A percentile compares a stretch with the other conserved stretches of the same genome.
Evolutionary conservation across 2,329 filamentous ascomycete genomes (phyloP).

Genomic region (Exophiala spinifera): DNA sequence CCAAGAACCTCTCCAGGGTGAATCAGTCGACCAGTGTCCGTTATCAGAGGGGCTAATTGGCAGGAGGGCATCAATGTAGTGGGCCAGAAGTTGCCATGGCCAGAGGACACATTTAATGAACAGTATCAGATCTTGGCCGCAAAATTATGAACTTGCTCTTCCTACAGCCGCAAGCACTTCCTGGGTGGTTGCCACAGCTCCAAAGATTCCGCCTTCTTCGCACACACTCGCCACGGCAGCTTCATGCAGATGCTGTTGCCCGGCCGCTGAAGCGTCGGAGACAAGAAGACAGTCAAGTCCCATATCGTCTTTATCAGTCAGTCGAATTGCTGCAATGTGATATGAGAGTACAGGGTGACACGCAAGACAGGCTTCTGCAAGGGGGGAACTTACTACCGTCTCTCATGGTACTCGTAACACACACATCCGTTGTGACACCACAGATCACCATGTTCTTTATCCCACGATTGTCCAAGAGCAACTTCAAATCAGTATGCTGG

Average conservation of each 20-base stretch:
- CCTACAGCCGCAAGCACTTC: neutral
- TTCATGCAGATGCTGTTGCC: conserved; percentile 40
- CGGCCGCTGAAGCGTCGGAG: conserved; percentile 48
- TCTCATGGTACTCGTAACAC: conserved; percentile 54
- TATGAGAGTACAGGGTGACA: no score
- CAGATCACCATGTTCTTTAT: conserved; percentile 53
- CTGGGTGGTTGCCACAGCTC: conserved; percentile 35
- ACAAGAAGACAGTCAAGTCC: conserved; percentile 54
- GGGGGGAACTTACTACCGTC: conserved; percentile 36
- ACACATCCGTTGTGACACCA: conserved; percentile 57
- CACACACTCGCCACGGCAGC: conserved; percentile 44
- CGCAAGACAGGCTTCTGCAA: no score
- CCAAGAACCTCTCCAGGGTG: no score
- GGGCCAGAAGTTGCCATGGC: no score
- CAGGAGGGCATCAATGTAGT: no score
- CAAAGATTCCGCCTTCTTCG: conserved; percentile 48
- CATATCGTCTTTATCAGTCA: conserved; percentile 44
- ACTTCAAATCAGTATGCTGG: conserved; percentile 53
- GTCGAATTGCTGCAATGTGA: no score
- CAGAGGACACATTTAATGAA: no score
- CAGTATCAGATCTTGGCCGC: no score
- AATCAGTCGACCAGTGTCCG: no score
- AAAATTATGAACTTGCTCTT: no score
- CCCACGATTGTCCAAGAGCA: conserved; percentile 49
- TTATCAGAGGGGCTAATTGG: no score